Evolutionary conservation across 2,329 filamentous ascomycete genomes (phyloP), one percentile per base, ranked within the genome.

Genomic region (Talaromyces funiculosus): DNA sequence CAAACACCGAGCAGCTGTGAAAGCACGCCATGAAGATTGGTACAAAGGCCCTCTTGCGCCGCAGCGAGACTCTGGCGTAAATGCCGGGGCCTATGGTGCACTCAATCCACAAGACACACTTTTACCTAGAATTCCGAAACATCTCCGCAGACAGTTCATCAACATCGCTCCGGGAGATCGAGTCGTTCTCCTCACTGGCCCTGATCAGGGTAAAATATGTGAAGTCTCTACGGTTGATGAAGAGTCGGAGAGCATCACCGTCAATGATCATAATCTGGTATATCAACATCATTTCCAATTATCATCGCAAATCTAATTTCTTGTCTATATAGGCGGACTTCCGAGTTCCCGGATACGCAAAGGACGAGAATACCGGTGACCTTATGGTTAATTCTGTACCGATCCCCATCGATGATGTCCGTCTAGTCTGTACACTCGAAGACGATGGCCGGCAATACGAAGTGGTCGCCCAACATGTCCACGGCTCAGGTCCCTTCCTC

Each of bases 141-240:
- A 72, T 59, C 69, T 72, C 53, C 72, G 65, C 72, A 74, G 66
- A 59, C 72, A 72, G 67, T 81, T 82, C 72, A 79, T 90, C 63
- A 88, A 86, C 65, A 78, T 92, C 61, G 83, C 81, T 24, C 70
- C 77, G 3, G 86, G 87, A 6, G 94, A 97, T 75, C 84, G 94
- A 62, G 92, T 97, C 33, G 90, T 93, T 57, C 78, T 97, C 61
- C 77, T 91, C 58, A 85, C 88, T 63, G 92, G 93, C 8, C 83
- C 82, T 37, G 89, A 94, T 69, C 89, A 87, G 78, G 92, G 92
- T 68, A 90, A 88, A 78, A 94, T 99, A 75, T 90, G 90, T 55
- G 78, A 78, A n/a, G 84, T 97, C 47, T 74, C 72, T 62, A 73
- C 78, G 1, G 78, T 95, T 49, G 77, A 85, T 65, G 63, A 70